These are phyloP conservation scores for Yarrowia galli DNA, from an alignment of 1,139 yeast species.

Conservation along the genomic window DNA sequence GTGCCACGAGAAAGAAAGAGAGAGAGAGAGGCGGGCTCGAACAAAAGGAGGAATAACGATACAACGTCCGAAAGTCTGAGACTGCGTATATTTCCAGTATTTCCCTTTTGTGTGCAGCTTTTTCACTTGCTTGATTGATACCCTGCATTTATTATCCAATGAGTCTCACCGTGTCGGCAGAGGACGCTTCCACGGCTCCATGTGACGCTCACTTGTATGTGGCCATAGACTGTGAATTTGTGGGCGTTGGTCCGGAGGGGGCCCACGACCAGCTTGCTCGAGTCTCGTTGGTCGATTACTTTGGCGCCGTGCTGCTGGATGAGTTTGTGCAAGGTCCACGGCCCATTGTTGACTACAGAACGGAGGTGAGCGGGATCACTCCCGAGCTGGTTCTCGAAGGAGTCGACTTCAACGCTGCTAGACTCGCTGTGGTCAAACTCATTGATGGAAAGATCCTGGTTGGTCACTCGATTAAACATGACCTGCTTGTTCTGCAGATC, in stretches of 20 bases:
- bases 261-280: constrained; percentile 76
- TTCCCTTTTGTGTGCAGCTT: neutral
- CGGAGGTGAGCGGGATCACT: constrained; percentile 90
- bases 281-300: constrained; percentile 83
- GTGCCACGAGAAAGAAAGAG: neutral
- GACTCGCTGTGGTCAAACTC: constrained; percentile 60
- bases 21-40: neutral
- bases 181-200: neutral
- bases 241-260: constrained; percentile 84
- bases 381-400: constrained; percentile 75
- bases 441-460: constrained; percentile 60
- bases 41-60: neutral
- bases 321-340: constrained; percentile 76
- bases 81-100: neutral
- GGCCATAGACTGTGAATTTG: constrained; percentile 94
- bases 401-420: constrained; percentile 69
- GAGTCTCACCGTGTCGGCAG: constrained; percentile 17
- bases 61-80: neutral
- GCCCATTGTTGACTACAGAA: constrained; percentile 86
- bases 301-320: constrained; percentile 75
- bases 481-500: constrained; percentile 69
- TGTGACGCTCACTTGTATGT: constrained; percentile 53
- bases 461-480: constrained; percentile 88
- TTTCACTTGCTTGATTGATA: constrained; percentile 7
- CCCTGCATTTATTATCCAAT: constrained; percentile 11